Conservation (phyloP, 202 grass and related monocot genomes). For the Brachypodium distachyon region DNA sequence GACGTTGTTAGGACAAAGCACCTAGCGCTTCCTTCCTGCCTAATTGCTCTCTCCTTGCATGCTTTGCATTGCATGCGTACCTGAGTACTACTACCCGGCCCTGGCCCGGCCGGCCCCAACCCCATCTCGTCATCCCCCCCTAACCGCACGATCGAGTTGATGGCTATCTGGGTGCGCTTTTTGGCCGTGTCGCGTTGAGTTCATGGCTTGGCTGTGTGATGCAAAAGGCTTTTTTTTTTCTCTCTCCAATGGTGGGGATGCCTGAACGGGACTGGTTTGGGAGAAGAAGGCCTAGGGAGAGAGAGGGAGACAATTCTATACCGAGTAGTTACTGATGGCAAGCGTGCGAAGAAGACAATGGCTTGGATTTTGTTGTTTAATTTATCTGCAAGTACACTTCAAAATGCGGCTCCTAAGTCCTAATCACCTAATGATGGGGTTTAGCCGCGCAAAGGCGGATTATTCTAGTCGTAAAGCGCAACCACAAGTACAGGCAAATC, state of each 20-base stretch:
- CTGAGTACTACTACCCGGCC: too few species aligned
- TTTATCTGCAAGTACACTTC: constrained; percentile 8
- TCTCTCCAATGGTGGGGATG: background rate
- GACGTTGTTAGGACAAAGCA: constrained; percentile 18
- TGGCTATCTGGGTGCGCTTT: constrained; percentile 1
- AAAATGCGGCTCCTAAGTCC: background rate
- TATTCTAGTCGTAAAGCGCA: constrained; percentile 24
- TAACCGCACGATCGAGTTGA: background rate
- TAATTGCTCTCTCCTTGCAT: constrained; percentile 15
- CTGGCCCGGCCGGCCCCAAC: background rate
- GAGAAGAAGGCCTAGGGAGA: background rate
- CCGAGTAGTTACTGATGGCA: background rate
- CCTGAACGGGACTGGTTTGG: background rate
- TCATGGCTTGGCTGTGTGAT: background rate
- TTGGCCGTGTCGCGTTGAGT: background rate
- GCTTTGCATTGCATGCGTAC: background rate
- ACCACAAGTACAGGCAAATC: constrained; percentile 33
- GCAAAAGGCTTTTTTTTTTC: constrained; percentile 26
- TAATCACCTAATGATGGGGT: constrained; percentile 43
- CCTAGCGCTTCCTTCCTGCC: background rate
- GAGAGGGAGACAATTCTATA: background rate
- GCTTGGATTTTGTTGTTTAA: background rate
- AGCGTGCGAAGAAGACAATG: background rate
- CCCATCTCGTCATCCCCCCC: background rate
- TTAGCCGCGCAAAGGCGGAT: background rate